Base-by-base conservation (phyloP, 306 rosid species). In the Vachellia collinsii region DNA sequence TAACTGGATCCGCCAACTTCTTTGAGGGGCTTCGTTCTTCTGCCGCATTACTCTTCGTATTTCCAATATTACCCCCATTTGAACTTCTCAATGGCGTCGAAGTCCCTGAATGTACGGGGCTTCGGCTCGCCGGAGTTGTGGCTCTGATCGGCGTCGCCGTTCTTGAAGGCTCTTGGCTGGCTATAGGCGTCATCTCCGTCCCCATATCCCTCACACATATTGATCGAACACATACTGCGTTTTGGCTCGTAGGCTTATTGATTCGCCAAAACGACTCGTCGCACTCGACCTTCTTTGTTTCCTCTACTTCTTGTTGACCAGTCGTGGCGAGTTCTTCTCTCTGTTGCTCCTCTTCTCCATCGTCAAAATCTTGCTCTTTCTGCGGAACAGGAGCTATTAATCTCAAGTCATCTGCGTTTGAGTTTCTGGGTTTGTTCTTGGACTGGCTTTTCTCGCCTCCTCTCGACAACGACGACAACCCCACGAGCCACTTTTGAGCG, bases 121-220 rank as follows among this genome's bases (percentile, higher is more conserved):
- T 94, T 48, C 95, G 77, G 0, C 80, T 64, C 19, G 79, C 90
- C 4, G 94, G 97, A 69, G 97, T 91, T 51, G 94, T 93, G 34
- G 97, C 97, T 79, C 97, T 85, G 54, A 93, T 80, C 5, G 99
- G 99, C 2, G 99, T 96, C 25, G 90, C 90, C 46, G 94, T 93
- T 83, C 98, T 92, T 25, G 99, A 96, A 79, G 97, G 99, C 81
- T 93, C 97, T 76, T 89, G 97, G 70, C 97, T 93, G 3, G 98
- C 97, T 81, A 89, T 88, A 10, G 98, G 99, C 25, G 99, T 96
- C 99, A 96, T 96, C 81, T 96, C 98, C 46, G 99, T 96, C 9
- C 98, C 99, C 99, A 93, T 93, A 81, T 96, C 98, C 83, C 99
- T 88, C 51, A 96, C 90, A 77, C 97, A 90, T 78, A 96, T 63